Evolutionary conservation across 306 rosid genomes (phyloP), one percentile per base, ranked within the genome.

Genomic region (Coriaria nepalensis): DNA sequence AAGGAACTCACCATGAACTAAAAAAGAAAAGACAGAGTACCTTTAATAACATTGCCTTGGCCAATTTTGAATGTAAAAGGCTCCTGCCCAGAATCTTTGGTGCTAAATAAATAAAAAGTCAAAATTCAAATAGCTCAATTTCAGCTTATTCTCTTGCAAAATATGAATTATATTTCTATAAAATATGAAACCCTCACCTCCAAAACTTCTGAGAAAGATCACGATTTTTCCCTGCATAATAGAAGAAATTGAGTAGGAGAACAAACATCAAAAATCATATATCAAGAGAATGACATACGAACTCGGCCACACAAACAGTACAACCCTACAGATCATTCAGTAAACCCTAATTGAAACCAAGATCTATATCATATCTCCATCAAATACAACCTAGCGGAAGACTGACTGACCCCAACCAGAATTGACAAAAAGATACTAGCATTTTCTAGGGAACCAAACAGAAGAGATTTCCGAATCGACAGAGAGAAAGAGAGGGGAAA

Each of bases 21-120:
- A 10, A 33, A 56, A 55, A 4, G 15, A 36, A 57, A 8, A 4
- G 39, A 7, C 11, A 8, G 29, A 42, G 47, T 47, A 80, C 88
- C 94, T 78, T 88, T 88, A 60, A 88, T 88, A 39, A 88, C 97
- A 66, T 78, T 50, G 14, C 97, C 95, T 60, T 65, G 82, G 12
- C 97, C 97, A 11, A 88, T 81, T 51, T 78, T 75, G 72, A 88
- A 88, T n/a, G 71, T 33, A 61, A 81, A 88, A 32, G 95, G 95
- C 13, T 48, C 32, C 71, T 88, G 86, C 38, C 93, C 97, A 36
- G 95, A 82, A 54, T 88, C 97, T 78, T 81, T 88, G 8, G 97
- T 88, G 78, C 97, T 87, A 63, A 12, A 73, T 4, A 10, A 64
- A 60, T 20, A 41, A 10, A 46, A 34, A 72, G 13, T 11, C 12